Base-by-base conservation (phyloP, 495 filamentous ascomycete genomes). In the Neurospora sp. region DNA sequence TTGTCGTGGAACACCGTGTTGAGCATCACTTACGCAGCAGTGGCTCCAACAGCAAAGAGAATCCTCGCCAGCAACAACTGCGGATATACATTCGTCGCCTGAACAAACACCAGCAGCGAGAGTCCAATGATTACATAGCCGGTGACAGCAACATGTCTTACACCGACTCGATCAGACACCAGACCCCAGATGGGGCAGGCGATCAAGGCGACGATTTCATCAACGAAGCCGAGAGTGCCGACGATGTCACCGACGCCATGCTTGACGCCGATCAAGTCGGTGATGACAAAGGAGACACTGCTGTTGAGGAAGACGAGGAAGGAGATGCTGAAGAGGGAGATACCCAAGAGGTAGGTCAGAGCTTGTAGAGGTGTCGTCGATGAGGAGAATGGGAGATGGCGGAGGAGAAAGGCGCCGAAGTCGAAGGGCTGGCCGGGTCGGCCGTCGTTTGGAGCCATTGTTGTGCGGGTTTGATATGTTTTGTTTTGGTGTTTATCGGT, bases 291-390 rank as follows among this genome's bases (percentile, higher is more conserved):
- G 40, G 93, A 95, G 72, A 98, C 85, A 77, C 92, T 92, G 76
- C 91, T 92, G 83, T 98, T 99, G 76, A 99, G 90, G 85, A 98
- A 99, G 69, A 99, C 96, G 72, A 99, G 89, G 84, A 98, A 97
- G 41, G 93, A 92, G 77, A 99, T 99, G 76, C 92, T 95, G 85
- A 97, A 98, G 35, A 97, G 91, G 70, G 93, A 94, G 75, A 98
- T 92, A 73, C 90, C 93, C 69, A 96, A 83, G 39, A 99, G 88
- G 80, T 99, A 99, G 18, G 94, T 93, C 54, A 88, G 80, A 3
- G 91, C 91, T 79, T 99, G 96, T 9, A 89, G 79, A 69, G 88
- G 85, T 7, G 90, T 93, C 41, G 92, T 87, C 54, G 86, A 81
- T 18, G 81, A 77, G 14, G 88, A 83, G 79, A 90, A 89, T 42